These are phyloP conservation scores for Nasturtium officinale DNA, from an alignment of 345 rosid species.

Conservation along the genomic window DNA sequence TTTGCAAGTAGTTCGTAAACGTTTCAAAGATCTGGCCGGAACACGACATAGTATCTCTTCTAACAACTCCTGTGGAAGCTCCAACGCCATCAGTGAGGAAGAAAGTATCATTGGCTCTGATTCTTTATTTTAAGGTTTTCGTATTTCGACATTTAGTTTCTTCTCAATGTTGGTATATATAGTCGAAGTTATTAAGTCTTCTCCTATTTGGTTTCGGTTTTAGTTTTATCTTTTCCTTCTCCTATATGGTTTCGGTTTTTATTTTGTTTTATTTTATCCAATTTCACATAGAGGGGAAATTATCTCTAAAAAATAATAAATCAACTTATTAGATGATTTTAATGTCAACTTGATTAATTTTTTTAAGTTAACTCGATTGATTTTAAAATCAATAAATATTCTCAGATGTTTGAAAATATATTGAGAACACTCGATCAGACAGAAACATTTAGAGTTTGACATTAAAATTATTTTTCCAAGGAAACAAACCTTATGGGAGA, in stretches of 20 bases:
- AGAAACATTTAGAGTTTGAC: neutral
- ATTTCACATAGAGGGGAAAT: too few species aligned
- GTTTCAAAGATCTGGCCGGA: neutral
- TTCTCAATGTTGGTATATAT: neutral
- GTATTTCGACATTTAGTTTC: neutral
- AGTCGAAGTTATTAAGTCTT: neutral
- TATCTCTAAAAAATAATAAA: too few species aligned
- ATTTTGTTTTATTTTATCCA: too few species aligned
- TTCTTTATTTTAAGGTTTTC: neutral
- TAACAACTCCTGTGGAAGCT: neutral
- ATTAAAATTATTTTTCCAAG: neutral
- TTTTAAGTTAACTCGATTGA: neutral
- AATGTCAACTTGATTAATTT: too few species aligned
- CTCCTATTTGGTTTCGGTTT: neutral
- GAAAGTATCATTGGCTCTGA: neutral
- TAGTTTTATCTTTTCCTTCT: neutral
- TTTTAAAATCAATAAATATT: neutral
- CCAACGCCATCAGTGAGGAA: neutral
- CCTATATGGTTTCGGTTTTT: neutral
- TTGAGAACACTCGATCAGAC: neutral
- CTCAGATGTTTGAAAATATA: neutral
- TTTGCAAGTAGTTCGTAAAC: neutral
- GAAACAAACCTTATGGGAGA: neutral
- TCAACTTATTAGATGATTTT: neutral
- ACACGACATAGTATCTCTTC: neutral